Base-by-base conservation (phyloP, 768 basidiomycete species). In the Panaeolus papilionaceus region DNA sequence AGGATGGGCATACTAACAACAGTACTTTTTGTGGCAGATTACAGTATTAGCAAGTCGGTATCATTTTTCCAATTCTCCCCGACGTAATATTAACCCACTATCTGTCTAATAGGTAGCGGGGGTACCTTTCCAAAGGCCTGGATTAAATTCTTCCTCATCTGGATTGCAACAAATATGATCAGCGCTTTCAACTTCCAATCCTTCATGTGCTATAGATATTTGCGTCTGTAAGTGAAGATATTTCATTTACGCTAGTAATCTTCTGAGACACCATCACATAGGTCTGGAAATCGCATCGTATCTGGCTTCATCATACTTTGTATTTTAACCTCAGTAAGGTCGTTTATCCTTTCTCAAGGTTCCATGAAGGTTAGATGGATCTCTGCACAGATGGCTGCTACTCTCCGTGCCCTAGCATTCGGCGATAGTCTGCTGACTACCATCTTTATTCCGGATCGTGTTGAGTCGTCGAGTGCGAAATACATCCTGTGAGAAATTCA, bases 141-240 rank as follows among this genome's bases (percentile, higher is more conserved):
- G 54, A 28, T 37, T 3, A 58, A 28, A 33, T 37, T 58, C 33
- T 58, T 58, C 33, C 54, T 58, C 54, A 16, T 37, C 54, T 58
- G 54, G 54, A 16, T 58, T 7, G 33, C 54, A n/a, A 58, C 54
- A 28, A 58, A 58, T 16, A 58, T 58, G 54, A 58, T 58, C 10
- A 58, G 54, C 28, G 28, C 54, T 3, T 58, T 58, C 54, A 58
- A 58, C 14, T 58, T 58, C 54, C 54, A 58, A 16, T 33, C 28
- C 26, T 58, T 58, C 33, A 58, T 58, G 54, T 58, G 54, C 16
- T 58, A 33, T 12, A 58, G 54, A 37, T 58, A 58, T 12, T 14
- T 58, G 28, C 54, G 54, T 6, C 28, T 58, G 54, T 58, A 28
- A 58, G 54, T 37, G 18, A 44, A 16, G 42, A 44, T 26, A n/a